A percentile compares a stretch with the other conserved stretches of the same genome.
These are phyloP conservation scores for Boletellus sp. DNA, from an alignment of 768 basidiomycete genomes.

Conservation along the genomic window DNA sequence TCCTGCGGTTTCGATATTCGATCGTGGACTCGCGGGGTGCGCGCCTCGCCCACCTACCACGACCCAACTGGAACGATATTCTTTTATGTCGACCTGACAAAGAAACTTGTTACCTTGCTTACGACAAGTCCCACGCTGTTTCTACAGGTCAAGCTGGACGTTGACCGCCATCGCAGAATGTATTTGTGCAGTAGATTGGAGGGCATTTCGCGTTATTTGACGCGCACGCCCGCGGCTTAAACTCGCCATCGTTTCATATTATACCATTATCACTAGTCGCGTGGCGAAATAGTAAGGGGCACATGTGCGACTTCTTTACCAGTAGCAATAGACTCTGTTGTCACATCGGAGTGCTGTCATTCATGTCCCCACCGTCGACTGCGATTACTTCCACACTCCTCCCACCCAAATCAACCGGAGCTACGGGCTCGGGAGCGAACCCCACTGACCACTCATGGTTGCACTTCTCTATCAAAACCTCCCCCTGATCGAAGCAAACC, in stretches of 20 bases:
- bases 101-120: conserved; percentile 53
- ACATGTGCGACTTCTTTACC: too few species aligned
- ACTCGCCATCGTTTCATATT: conserved; percentile 13
- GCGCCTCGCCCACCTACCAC: conserved; percentile 43
- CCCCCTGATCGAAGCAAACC: too few species aligned
- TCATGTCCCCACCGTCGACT: too few species aligned
- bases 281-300: too few species aligned
- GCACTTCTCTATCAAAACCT: too few species aligned
- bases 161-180: conserved; percentile 14
- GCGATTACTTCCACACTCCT: too few species aligned
- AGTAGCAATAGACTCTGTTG: too few species aligned
- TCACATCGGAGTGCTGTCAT: too few species aligned
- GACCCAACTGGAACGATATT: conserved; percentile 78
- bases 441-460: too few species aligned
- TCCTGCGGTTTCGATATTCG: conserved; percentile 58
- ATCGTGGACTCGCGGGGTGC: conserved; percentile 53
- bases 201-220: conserved; percentile 12
- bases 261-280: too few species aligned
- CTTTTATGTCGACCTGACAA: conserved; percentile 60
- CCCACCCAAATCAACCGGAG: too few species aligned
- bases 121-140: conserved; percentile 24
- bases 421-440: too few species aligned
- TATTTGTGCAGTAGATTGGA: conserved; percentile 1
- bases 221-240: conserved; percentile 6
- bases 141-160: conserved; percentile 27